A percentile compares a stretch with the other conserved stretches of the same genome.
These are phyloP conservation scores for Fusarium sp. DNA, from an alignment of 2,329 filamentous ascomycete genomes.

Conservation along the genomic window DNA sequence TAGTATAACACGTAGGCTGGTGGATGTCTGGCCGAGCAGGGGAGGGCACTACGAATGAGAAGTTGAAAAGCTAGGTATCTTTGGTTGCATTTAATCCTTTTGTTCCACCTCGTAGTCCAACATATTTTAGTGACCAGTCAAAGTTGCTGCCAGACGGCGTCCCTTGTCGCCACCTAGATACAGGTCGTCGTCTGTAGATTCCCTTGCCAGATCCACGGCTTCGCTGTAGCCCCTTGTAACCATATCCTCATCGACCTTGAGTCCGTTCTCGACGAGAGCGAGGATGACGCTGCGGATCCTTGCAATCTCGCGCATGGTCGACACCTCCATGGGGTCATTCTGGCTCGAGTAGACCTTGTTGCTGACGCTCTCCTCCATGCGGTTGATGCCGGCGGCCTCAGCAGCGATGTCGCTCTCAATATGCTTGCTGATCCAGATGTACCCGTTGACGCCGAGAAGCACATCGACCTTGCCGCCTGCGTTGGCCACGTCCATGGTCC, in stretches of 20 bases:
- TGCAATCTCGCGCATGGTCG: constrained; percentile 89
- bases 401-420: constrained; percentile 68
- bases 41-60: not conserved
- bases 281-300: constrained; percentile 84
- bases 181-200: constrained; percentile 68
- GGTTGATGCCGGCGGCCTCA: constrained; percentile 74
- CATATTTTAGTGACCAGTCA: constrained; percentile 42
- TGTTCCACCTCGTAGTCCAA: constrained; percentile 5
- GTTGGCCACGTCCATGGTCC: constrained; percentile 75
- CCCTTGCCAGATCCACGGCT: constrained; percentile 78
- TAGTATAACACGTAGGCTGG: not conserved
- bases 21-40: not conserved
- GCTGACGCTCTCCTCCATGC: constrained; percentile 88
- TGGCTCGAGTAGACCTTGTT: constrained; percentile 93
- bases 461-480: constrained; percentile 80
- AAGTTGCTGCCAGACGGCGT: constrained; percentile 59
- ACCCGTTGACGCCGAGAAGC: constrained; percentile 93
- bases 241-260: constrained; percentile 90
- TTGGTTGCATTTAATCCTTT: constrained; percentile 8
- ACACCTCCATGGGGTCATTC: constrained; percentile 84
- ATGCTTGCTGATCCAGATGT: constrained; percentile 94
- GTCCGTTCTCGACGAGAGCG: constrained; percentile 83
- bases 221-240: constrained; percentile 86
- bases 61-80: constrained; percentile 30
- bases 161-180: constrained; percentile 71